Conservation (phyloP, 2,329 filamentous ascomycete genomes). For the Pseudocercospora fuligena region DNA sequence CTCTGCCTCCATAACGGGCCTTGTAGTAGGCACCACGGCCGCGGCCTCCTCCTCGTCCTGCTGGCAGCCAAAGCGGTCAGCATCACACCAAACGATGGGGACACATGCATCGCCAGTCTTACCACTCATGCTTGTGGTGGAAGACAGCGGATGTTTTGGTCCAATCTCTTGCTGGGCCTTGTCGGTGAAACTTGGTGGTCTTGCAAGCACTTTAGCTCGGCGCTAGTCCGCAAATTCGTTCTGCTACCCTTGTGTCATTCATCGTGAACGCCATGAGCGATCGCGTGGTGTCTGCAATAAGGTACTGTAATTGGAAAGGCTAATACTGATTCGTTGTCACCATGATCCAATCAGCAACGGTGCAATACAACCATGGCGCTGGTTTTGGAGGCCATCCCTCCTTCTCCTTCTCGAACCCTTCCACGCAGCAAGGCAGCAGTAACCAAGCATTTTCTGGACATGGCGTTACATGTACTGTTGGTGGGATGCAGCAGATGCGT, state of each 20-base stretch:
- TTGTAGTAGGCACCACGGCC: constrained; percentile 40
- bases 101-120: constrained; percentile 6
- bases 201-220: not conserved
- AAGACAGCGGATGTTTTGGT: not conserved
- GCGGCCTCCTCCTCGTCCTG: constrained; percentile 30
- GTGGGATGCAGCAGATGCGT: not conserved
- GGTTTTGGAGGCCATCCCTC: not conserved
- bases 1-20: constrained; percentile 33
- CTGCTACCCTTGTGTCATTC: not conserved
- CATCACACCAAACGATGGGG: not conserved
- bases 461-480: not conserved
- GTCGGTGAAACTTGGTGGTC: too few relatives aligned
- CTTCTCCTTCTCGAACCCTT: constrained; percentile 5
- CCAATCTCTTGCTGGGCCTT: too few relatives aligned
- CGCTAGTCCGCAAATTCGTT: not conserved
- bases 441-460: not conserved
- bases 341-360: constrained; percentile 2
- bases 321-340: not conserved
- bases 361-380: not conserved
- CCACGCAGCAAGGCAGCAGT: not conserved
- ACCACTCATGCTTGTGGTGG: constrained; percentile 25
- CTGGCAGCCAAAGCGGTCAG: constrained; percentile 15
- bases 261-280: not conserved
- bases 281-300: constrained; percentile 1
- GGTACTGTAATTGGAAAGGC: not conserved